These are phyloP conservation scores for Phellopilus nigrolimitatus DNA, from an alignment of 1,284 basidiomycete species.

Conservation along the genomic window DNA sequence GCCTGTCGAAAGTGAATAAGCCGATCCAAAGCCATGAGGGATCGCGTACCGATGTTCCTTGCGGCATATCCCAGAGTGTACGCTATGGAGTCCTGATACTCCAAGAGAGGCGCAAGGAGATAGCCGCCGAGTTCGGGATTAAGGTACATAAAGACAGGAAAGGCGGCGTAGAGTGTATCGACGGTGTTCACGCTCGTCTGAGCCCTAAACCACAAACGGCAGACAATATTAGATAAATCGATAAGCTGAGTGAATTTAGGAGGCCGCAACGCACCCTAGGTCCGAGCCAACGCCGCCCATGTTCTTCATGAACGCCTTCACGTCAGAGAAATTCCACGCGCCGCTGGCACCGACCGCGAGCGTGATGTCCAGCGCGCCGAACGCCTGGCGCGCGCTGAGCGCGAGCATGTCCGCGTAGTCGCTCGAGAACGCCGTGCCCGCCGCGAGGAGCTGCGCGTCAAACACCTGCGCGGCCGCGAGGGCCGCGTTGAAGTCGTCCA, in stretches of 20 bases:
- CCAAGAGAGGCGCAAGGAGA: constrained; percentile 43
- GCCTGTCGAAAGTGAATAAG: constrained; percentile 23
- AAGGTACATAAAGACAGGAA: constrained; percentile 43
- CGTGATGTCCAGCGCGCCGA: constrained; percentile 38
- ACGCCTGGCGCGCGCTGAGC: constrained; percentile 36
- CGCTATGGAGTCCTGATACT: constrained; percentile 32
- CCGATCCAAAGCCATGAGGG: background rate
- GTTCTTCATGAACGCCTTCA: constrained; percentile 21
- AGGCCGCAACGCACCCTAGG: constrained; percentile 1
- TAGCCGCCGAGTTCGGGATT: constrained; percentile 37
- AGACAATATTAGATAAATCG: background rate
- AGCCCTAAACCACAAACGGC: background rate
- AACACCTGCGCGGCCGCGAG: constrained; percentile 29
- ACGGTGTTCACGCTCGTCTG: constrained; percentile 39
- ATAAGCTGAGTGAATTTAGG: background rate
- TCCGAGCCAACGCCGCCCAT: constrained; percentile 6
- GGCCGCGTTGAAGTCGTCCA: constrained; percentile 35
- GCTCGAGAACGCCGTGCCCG: constrained; percentile 28
- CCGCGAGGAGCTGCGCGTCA: constrained; percentile 33
- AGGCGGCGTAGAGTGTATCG: constrained; percentile 43
- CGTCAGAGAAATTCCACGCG: constrained; percentile 25
- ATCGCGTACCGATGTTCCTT: constrained; percentile 36
- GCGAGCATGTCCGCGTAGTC: constrained; percentile 38
- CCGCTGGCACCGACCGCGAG: constrained; percentile 27
- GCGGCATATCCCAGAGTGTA: constrained; percentile 34